Evolutionary conservation across 495 filamentous ascomycete species (phyloP), one percentile per base, ranked within the genome.

Genomic region (Massariosphaeria phaeospora): DNA sequence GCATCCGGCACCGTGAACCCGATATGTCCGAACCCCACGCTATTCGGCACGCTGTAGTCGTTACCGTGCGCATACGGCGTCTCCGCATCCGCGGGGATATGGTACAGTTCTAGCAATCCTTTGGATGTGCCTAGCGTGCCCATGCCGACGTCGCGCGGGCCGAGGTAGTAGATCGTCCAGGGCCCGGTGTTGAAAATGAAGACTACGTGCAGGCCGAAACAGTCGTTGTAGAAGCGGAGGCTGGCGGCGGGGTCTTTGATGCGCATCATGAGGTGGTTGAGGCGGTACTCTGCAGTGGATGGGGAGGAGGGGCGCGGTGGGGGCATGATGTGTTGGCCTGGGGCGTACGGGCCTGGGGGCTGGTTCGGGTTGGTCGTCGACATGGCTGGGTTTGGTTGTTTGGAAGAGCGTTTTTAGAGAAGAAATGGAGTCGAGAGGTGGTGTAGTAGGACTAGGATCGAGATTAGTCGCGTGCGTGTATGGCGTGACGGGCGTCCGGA

Each of bases 111-210:
- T 3, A 58, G 34, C 17, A 58, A 48, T 13, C 55, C 55, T 41
- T 58, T 58, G 20, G 26, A 26, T 18, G 55, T 58, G 1, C 55
- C 55, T 0, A 52, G 29, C 0, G n/a, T 47, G 1, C 20, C 48
- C 52, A 2, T 34, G 48, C 52, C 24, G 25, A 52, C 47, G 12
- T 58, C 55, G 18, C 55, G 26, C 36, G 55, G 55, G 0, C 55
- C 55, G 13, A 58, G 23, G 15, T 58, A 58, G 20, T 58, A 58
- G 8, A 58, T 58, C 5, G 55, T 58, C 55, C 55, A 58, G 0
- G 55, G 47, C 34, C 55, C 55, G 24, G 33, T 26, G 36, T 58
- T 58, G 40, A 58, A 58, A 3, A 58, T 51, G 39, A 58, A 58
- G 2, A 58, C 36, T 7, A 36, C 34, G 27, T 58, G 55, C 55